phyloP scores from a whole-genome alignment of 2,329 filamentous ascomycete species.

The Waltergamsia citrina region DNA sequence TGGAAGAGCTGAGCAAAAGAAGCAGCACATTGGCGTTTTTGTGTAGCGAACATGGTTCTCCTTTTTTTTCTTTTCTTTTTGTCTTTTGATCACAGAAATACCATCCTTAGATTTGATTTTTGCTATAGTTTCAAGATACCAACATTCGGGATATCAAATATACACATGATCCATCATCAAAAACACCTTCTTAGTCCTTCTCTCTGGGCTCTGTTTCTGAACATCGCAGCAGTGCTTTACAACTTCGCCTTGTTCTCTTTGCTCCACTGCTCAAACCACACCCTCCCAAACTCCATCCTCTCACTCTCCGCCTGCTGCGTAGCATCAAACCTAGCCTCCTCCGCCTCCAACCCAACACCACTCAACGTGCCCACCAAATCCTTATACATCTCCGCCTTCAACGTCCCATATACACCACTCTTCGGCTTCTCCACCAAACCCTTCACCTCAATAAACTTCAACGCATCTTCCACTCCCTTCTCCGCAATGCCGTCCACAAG shows the following conservation, averaged over 20 bases:
- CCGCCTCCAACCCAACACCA: constrained; percentile 34
- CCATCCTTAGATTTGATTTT: too few species aligned
- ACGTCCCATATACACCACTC: constrained; percentile 56
- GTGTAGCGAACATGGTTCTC: too few species aligned
- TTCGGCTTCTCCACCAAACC: constrained; percentile 52
- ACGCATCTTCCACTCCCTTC: constrained; percentile 47
- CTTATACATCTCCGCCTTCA: constrained; percentile 71
- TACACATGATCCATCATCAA: too few species aligned
- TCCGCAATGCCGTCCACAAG: constrained; percentile 61
- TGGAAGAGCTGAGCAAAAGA: too few species aligned
- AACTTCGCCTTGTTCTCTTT: constrained; percentile 28
- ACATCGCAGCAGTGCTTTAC: constrained; percentile 10
- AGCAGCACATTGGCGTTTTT: too few species aligned
- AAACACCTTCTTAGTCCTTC: too few species aligned
- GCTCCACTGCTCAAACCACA: constrained; percentile 40
- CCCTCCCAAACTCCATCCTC: constrained; percentile 30
- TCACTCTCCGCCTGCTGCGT: constrained; percentile 27
- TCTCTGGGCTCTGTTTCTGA: too few species aligned
- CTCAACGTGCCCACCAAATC: constrained; percentile 52
- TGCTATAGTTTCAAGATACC: too few species aligned
- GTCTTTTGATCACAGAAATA: too few species aligned
- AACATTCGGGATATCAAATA: too few species aligned
- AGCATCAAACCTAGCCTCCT: constrained; percentile 38
- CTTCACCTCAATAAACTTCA: constrained; percentile 49
- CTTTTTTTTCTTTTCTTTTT: too few species aligned